phyloP scores from a whole-genome alignment of 164 flowering plant genomes.

The Cinnamomum chago region DNA sequence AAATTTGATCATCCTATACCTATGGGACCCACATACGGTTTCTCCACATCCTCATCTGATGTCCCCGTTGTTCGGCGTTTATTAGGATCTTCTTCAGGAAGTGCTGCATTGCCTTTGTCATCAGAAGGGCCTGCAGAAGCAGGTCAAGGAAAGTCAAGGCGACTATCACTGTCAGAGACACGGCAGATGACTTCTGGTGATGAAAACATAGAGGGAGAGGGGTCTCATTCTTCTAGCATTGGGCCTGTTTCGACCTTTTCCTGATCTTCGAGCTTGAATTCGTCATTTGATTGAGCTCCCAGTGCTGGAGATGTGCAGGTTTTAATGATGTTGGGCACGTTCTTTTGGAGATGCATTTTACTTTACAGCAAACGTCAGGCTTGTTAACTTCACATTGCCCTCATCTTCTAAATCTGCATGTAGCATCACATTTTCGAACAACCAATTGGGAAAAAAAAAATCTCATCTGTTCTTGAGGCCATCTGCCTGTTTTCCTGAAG shows the following conservation, averaged over 20 bases:
- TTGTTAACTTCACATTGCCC: slow-evolving; percentile 33
- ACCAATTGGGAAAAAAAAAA: slow-evolving; percentile 33
- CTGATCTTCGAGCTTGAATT: slow-evolving; percentile 27
- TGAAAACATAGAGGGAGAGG: slow-evolving; percentile 53
- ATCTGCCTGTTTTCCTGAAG: neutral
- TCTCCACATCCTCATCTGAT: slow-evolving; percentile 51
- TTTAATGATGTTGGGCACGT: slow-evolving; percentile 35
- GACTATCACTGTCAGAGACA: slow-evolving; percentile 62
- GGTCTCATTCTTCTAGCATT: slow-evolving; percentile 28
- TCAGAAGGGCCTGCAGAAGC: slow-evolving; percentile 65
- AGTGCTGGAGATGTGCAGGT: slow-evolving; percentile 64
- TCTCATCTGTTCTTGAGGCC: slow-evolving; percentile 24
- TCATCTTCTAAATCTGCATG: slow-evolving; percentile 53
- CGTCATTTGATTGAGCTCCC: slow-evolving; percentile 58
- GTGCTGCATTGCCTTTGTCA: slow-evolving; percentile 47
- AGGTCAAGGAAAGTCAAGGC: slow-evolving; percentile 46
- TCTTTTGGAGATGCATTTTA: slow-evolving; percentile 38
- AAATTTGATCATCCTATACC: slow-evolving; percentile 91
- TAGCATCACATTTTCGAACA: slow-evolving; percentile 39
- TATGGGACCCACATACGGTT: slow-evolving; percentile 60
- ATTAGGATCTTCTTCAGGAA: slow-evolving; percentile 63
- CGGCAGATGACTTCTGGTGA: slow-evolving; percentile 67
- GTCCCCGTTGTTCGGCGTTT: slow-evolving; percentile 51
- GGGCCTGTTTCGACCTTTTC: slow-evolving; percentile 30
- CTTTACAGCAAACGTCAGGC: slow-evolving; percentile 37